Percentiles rank a stretch among this genome's conserved stretches.
These are phyloP conservation scores for Athelia sp. DNA, from an alignment of 1,284 basidiomycete species.

Conservation along the genomic window DNA sequence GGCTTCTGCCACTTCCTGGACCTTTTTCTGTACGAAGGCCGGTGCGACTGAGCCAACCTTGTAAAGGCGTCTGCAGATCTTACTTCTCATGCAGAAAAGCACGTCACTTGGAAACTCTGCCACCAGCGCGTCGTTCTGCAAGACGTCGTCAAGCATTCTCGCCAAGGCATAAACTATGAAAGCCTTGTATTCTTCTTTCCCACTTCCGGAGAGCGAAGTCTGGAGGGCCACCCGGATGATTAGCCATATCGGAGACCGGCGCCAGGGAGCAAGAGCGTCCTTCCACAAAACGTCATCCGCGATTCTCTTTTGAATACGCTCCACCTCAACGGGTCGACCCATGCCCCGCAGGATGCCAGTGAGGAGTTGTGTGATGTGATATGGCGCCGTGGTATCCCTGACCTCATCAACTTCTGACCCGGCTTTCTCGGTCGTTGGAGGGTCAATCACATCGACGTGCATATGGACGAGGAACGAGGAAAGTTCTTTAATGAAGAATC, in stretches of 20 bases:
- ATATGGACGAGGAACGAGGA: conserved; percentile 16
- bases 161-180: conserved; percentile 20
- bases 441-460: conserved; percentile 7
- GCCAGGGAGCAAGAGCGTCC: conserved; percentile 22
- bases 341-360: conserved; percentile 20
- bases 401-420: conserved; percentile 16
- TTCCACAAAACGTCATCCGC: background rate
- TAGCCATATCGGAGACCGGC: conserved; percentile 22
- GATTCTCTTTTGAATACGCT: conserved; percentile 15
- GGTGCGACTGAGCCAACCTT: conserved; percentile 11
- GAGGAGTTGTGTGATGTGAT: conserved; percentile 24
- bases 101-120: conserved; percentile 5
- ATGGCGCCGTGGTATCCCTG: conserved; percentile 15
- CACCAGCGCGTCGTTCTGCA: background rate
- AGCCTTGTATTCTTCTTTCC: conserved; percentile 15
- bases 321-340: conserved; percentile 7
- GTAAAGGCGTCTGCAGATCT: conserved; percentile 17
- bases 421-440: conserved; percentile 6
- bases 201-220: conserved; percentile 14
- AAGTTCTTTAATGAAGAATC: conserved; percentile 11
- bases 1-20: conserved; percentile 1
- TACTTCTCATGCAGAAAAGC: conserved; percentile 18
- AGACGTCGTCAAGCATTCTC: conserved; percentile 6
- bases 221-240: conserved; percentile 22
- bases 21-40: conserved; percentile 4